A percentile compares a stretch with the other conserved stretches of the same genome.
These are phyloP conservation scores for Panicum hallii DNA, from an alignment of 202 grass and related monocot genomes.

Conservation along the genomic window DNA sequence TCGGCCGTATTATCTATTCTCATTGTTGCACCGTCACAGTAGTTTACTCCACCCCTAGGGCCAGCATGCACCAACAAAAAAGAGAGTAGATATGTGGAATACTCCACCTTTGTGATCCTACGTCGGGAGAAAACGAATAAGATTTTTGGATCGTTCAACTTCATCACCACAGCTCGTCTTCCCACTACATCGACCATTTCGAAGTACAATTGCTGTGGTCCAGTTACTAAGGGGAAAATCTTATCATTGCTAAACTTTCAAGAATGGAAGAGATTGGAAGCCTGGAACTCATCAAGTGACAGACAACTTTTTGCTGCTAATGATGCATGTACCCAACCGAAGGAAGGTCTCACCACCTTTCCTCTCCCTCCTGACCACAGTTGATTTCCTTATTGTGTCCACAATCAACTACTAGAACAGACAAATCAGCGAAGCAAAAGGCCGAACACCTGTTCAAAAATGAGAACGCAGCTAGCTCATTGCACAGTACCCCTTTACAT, in stretches of 20 bases:
- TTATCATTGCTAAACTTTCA: background rate
- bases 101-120: no score
- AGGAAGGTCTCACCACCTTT: constrained; percentile 1
- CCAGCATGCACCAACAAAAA: no score
- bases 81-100: no score
- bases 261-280: background rate
- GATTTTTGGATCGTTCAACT: no score
- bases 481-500: background rate
- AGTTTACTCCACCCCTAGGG: no score
- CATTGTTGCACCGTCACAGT: no score
- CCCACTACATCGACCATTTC: no score
- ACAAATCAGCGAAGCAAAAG: background rate
- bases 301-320: constrained; percentile 18
- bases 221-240: background rate
- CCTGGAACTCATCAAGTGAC: background rate
- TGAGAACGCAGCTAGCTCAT: background rate
- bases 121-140: no score
- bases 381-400: constrained; percentile 12
- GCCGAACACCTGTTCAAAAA: background rate
- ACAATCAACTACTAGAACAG: background rate
- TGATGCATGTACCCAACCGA: constrained; percentile 19
- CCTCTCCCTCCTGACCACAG: background rate
- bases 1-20: no score
- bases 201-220: background rate
- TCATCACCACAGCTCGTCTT: no score